Base-by-base conservation (phyloP, 139 green algal species). In the Closterium sp. region DNA sequence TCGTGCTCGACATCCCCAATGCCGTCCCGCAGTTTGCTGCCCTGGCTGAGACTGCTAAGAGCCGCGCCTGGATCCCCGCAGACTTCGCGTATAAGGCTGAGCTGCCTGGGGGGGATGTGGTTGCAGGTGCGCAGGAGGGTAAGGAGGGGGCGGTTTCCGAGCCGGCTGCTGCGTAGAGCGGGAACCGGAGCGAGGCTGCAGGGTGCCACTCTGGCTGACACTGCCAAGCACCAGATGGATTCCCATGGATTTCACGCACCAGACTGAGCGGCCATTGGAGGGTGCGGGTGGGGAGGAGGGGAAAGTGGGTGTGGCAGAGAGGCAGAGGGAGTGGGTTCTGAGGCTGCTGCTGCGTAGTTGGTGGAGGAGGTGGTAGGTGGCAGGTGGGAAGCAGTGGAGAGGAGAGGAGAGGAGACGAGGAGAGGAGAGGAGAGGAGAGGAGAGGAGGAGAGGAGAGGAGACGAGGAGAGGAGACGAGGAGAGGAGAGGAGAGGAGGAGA, bases 1-100 rank as follows among this genome's bases (percentile, higher is more conserved):
- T 95, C 55, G 35, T 33, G 23, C 88, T 95, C 2, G 94, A 95
- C 91, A 88, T 95, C 34, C 94, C 94, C n/a, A 84, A 94, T 34
- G 91, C 91, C 3, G 34, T 90, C 84, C 33, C 33, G 36, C 91
- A 84, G 88, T 87, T 94, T 28, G 85, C 38, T 30, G 76, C 88
- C 30, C 34, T 89, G 2, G 91, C 90, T 9, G 88, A 90, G 23
- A 35, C 35, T 8, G 90, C 25, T 25, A 32, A 38, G 28, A 69
- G 43, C 43, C 43, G 43, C 43, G 43, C 43, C 12, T 93, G 90
- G 90, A 30, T 93, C 25, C 31, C 33, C 35, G 31, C 30, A 19
- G n/a, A 88, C 9, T 85, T 92, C 30, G 89, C 23, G 86, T 90
- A 92, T 8, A n/a, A 92, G 33, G 23, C 34, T 8, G 85, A 86